Percentiles rank a stretch among this genome's conserved stretches.
phyloP scores from a whole-genome alignment of 2,329 filamentous ascomycete genomes.

The Phialophora macrospora region DNA sequence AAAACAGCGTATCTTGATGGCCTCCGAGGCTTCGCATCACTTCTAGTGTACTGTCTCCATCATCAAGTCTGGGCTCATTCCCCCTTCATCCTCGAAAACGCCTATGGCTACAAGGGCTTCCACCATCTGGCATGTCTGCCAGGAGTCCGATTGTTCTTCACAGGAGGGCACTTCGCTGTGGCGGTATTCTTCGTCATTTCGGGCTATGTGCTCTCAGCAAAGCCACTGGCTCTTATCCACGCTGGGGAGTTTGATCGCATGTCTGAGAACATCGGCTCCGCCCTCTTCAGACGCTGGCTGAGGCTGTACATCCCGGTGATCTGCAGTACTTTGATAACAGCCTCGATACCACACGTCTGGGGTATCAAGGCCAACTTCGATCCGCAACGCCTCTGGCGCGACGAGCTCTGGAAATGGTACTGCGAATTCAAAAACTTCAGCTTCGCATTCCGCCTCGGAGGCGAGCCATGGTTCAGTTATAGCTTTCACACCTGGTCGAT shows the following conservation, averaged over 20 bases:
- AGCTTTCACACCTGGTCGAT: slow-evolving; percentile 69
- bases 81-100: slow-evolving; percentile 56
- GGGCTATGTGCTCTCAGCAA: slow-evolving; percentile 58
- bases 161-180: slow-evolving; percentile 65
- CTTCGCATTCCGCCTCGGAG: slow-evolving; percentile 66
- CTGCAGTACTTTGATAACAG: slow-evolving; percentile 59
- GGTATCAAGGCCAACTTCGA: slow-evolving; percentile 53
- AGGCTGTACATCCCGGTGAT: slow-evolving; percentile 60
- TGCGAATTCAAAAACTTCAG: slow-evolving; percentile 70
- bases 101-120: slow-evolving; percentile 57
- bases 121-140: slow-evolving; percentile 61
- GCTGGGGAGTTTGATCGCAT: slow-evolving; percentile 48
- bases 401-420: slow-evolving; percentile 60
- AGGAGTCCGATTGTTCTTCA: slow-evolving; percentile 63
- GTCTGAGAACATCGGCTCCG: slow-evolving; percentile 53
- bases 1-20: slow-evolving; percentile 63
- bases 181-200: slow-evolving; percentile 60
- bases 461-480: slow-evolving; percentile 62
- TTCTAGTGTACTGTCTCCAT: slow-evolving; percentile 69
- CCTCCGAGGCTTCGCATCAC: slow-evolving; percentile 68
- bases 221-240: slow-evolving; percentile 52
- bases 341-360: slow-evolving; percentile 60
- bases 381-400: slow-evolving; percentile 50
- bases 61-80: slow-evolving; percentile 63
- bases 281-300: slow-evolving; percentile 58